Conservation (phyloP, 768 basidiomycete genomes). For the Leccinum aurantiacum region DNA sequence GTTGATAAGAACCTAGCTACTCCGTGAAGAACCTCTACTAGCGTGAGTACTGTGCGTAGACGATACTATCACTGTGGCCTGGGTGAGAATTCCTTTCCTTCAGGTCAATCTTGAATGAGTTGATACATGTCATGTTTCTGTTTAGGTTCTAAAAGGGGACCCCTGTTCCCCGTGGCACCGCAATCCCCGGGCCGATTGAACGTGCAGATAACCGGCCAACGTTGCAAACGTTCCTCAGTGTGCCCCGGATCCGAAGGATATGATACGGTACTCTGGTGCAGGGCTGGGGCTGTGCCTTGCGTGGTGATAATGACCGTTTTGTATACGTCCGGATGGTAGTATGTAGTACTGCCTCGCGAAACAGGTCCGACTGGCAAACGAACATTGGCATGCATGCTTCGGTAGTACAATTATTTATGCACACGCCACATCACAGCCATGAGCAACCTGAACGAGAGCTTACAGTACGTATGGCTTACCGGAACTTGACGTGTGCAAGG, state of each 20-base stretch:
- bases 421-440: no score
- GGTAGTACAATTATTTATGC: no score
- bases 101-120: neutral
- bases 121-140: no score
- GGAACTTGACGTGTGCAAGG: no score
- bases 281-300: no score
- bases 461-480: no score
- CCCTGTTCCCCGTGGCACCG: neutral
- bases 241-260: neutral
- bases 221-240: neutral
- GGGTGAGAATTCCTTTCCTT: neutral
- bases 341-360: neutral
- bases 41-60: neutral
- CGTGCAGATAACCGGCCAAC: neutral
- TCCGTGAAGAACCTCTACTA: neutral
- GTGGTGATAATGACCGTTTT: no score
- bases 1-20: no score
- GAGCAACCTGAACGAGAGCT: no score
- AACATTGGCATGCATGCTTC: no score
- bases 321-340: neutral
- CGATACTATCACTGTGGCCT: neutral
- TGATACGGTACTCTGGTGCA: neutral
- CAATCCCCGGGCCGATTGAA: no score
- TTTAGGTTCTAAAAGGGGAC: neutral
- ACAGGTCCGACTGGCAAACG: neutral